phyloP scores from a whole-genome alignment of 2,329 filamentous ascomycete genomes.

The Apiospora pterosperma region DNA sequence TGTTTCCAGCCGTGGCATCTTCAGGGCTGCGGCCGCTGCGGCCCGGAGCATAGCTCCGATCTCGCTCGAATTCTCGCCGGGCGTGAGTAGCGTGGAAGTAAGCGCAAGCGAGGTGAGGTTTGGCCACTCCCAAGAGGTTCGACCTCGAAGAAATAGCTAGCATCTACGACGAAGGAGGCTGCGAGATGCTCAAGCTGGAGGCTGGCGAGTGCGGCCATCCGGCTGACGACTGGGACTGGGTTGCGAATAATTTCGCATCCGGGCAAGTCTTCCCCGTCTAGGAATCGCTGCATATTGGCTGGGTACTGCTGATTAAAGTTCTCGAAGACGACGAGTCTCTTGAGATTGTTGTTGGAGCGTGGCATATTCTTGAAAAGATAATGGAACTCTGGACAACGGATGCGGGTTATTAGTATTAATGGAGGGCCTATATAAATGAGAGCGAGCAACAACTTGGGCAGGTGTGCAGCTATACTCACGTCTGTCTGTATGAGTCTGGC shows the following conservation, averaged over 20 bases:
- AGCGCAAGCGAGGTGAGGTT: constrained; percentile 28
- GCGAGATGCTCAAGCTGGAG: constrained; percentile 25
- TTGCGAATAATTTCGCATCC: constrained; percentile 13
- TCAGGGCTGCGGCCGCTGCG: constrained; percentile 22
- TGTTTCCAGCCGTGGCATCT: constrained; percentile 29
- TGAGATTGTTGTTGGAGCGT: constrained; percentile 11
- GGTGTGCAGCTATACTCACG: constrained; percentile 21
- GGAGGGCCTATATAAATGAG: neutral
- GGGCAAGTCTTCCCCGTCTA: neutral
- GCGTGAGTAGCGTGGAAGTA: constrained; percentile 25
- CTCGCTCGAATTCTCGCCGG: constrained; percentile 13
- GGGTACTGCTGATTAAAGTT: constrained; percentile 30
- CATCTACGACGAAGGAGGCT: constrained; percentile 27
- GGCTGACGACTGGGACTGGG: constrained; percentile 18
- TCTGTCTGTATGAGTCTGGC: constrained; percentile 22
- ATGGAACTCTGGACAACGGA: constrained; percentile 12
- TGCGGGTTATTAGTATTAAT: neutral
- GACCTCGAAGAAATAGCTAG: constrained; percentile 25
- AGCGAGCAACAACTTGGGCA: neutral
- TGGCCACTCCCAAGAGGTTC: constrained; percentile 24
- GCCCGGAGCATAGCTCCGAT: constrained; percentile 21
- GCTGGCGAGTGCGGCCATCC: constrained; percentile 19
- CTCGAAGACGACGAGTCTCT: constrained; percentile 25
- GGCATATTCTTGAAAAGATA: constrained; percentile 15
- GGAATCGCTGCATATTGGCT: constrained; percentile 13